Evolutionary conservation across 371 early-diverging fungal species (phyloP).

Genomic region (Enteropsectra breve): DNA sequence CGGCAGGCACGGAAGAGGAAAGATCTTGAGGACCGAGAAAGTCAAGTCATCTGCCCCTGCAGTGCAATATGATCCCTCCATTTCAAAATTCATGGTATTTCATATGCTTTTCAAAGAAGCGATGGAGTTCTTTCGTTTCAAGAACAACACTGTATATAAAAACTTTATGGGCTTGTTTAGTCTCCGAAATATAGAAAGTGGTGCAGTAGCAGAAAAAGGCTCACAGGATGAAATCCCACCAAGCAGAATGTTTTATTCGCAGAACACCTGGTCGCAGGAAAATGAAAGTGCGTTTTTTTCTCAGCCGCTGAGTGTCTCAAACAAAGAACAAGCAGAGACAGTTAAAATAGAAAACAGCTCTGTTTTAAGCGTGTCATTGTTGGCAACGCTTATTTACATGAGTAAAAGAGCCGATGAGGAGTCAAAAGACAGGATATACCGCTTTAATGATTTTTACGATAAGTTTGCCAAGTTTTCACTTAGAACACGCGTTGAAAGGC

Average conservation of each 20-base stretch:
- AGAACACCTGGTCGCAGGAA: too few species aligned
- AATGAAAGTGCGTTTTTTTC: too few species aligned
- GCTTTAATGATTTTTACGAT: neutral
- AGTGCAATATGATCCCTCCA: neutral
- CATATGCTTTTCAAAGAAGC: conserved; percentile 1
- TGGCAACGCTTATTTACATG: neutral
- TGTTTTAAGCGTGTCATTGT: too few species aligned
- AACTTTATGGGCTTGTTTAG: neutral
- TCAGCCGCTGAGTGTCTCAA: too few species aligned
- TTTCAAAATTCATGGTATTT: neutral
- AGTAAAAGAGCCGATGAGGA: neutral
- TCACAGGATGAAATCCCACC: too few species aligned
- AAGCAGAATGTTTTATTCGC: too few species aligned
- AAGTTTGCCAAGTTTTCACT: neutral
- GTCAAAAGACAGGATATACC: neutral
- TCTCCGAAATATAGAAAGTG: neutral
- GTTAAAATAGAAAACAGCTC: too few species aligned
- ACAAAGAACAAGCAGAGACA: too few species aligned
- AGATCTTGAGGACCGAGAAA: neutral
- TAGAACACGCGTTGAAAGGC: neutral
- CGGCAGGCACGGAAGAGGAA: neutral
- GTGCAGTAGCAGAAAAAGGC: too few species aligned
- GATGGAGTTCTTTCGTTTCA: conserved; percentile 1
- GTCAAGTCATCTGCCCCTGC: neutral
- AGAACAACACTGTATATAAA: neutral